Conservation (phyloP, 306 rosid species). For the Vigna unguiculata region DNA sequence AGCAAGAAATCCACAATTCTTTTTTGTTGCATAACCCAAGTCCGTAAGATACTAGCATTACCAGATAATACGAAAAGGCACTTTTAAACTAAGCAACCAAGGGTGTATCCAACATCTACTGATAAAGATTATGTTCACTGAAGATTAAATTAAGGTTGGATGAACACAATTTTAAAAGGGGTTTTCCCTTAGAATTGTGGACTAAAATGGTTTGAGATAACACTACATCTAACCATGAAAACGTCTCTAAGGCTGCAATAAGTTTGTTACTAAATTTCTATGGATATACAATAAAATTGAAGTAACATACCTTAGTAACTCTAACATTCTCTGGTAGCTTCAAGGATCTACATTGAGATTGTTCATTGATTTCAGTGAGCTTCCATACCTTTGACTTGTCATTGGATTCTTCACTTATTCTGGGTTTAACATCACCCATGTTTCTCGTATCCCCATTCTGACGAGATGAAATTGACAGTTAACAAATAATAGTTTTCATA, state of each 20-base stretch:
- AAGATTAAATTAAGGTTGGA: neutral
- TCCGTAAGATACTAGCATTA: constrained; percentile 9
- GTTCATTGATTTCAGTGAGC: constrained; percentile 92
- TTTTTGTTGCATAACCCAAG: neutral
- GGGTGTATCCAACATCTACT: neutral
- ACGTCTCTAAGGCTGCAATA: neutral
- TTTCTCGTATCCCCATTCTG: constrained; percentile 92
- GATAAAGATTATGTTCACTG: neutral
- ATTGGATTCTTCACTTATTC: constrained; percentile 90
- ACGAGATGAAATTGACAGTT: constrained; percentile 39
- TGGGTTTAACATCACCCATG: constrained; percentile 93
- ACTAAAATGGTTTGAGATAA: neutral
- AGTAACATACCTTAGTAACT: constrained; percentile 70
- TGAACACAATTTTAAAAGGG: neutral
- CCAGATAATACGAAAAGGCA: neutral
- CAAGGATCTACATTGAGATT: constrained; percentile 87
- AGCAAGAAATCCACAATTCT: constrained; percentile 11
- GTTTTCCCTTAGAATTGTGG: constrained; percentile 1
- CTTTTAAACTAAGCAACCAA: neutral
- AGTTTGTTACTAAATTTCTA: constrained; percentile 4
- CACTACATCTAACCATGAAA: neutral
- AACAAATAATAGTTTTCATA: neutral
- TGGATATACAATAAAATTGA: constrained; percentile 16
- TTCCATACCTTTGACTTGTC: constrained; percentile 99
- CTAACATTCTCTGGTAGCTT: constrained; percentile 89